Percentiles rank a stretch among this genome's conserved stretches.
These are phyloP conservation scores for Syzygium oleosum DNA, from an alignment of 345 rosid species.

Conservation along the genomic window DNA sequence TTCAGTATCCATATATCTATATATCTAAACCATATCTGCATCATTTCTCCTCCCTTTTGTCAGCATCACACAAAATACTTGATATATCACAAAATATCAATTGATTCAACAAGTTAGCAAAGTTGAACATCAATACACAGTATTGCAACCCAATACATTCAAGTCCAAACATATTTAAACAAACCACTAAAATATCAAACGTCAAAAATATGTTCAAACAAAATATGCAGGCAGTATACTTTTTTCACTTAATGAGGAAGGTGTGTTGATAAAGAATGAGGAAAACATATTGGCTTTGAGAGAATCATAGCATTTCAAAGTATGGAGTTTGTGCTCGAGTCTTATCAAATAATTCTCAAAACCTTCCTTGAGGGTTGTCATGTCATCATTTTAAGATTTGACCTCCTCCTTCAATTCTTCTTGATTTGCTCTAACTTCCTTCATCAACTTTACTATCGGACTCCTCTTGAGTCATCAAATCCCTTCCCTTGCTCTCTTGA, in stretches of 20 bases:
- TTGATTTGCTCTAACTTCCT: neutral
- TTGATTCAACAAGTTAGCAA: too few species aligned
- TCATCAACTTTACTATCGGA: neutral
- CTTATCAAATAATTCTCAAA: neutral
- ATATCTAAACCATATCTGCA: too few species aligned
- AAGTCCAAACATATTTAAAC: neutral
- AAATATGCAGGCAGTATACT: neutral
- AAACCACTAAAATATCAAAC: neutral
- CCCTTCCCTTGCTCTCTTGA: too few species aligned
- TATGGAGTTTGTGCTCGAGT: neutral
- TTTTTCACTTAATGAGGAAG: neutral
- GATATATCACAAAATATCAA: too few species aligned
- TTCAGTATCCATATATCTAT: too few species aligned
- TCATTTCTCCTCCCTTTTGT: too few species aligned
- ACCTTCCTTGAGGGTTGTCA: neutral
- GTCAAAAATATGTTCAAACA: neutral
- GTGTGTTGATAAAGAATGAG: neutral
- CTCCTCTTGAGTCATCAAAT: too few species aligned
- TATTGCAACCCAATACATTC: neutral
- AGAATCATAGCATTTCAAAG: too few species aligned
- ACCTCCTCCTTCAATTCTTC: neutral
- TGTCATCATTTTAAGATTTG: neutral
- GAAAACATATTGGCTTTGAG: neutral
- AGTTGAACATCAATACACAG: too few species aligned
- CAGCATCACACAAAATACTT: too few species aligned